phyloP scores from a whole-genome alignment of 2,329 filamentous ascomycete genomes.

The Epichloe brachyelytri region DNA sequence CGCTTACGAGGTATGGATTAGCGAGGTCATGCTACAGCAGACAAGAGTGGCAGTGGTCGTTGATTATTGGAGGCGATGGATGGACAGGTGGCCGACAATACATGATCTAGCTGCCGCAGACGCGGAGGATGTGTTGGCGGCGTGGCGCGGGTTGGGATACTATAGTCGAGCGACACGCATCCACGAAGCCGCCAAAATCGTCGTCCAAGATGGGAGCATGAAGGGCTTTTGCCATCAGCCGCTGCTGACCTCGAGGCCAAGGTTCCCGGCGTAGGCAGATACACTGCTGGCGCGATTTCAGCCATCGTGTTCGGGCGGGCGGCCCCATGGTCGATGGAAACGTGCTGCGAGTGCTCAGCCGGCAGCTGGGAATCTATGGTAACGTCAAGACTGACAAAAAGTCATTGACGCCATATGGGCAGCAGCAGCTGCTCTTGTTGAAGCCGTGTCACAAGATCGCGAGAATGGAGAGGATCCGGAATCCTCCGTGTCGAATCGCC shows the following conservation, averaged over 20 bases:
- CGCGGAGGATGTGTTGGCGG: constrained; percentile 42
- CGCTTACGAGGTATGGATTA: constrained; percentile 55
- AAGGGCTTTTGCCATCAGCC: constrained; percentile 33
- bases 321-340: constrained; percentile 52
- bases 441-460: constrained; percentile 31
- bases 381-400: constrained; percentile 43
- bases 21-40: constrained; percentile 55
- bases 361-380: constrained; percentile 44
- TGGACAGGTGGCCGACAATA: constrained; percentile 46
- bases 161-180: constrained; percentile 51
- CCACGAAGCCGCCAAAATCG: constrained; percentile 40
- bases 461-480: constrained; percentile 8
- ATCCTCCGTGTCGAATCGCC: constrained; percentile 26
- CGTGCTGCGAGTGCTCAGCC: constrained; percentile 45
- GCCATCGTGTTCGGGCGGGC: constrained; percentile 49
- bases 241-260: constrained; percentile 33
- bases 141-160: constrained; percentile 50
- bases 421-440: constrained; percentile 42
- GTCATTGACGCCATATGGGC: constrained; percentile 44
- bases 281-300: constrained; percentile 49
- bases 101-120: constrained; percentile 39
- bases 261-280: constrained; percentile 47
- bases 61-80: constrained; percentile 51
- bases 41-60: constrained; percentile 49
- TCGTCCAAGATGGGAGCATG: constrained; percentile 29